A percentile compares a stretch with the other conserved stretches of the same genome.
These are phyloP conservation scores for Gynostemma pentaphyllum DNA, from an alignment of 306 rosid species.

Conservation along the genomic window DNA sequence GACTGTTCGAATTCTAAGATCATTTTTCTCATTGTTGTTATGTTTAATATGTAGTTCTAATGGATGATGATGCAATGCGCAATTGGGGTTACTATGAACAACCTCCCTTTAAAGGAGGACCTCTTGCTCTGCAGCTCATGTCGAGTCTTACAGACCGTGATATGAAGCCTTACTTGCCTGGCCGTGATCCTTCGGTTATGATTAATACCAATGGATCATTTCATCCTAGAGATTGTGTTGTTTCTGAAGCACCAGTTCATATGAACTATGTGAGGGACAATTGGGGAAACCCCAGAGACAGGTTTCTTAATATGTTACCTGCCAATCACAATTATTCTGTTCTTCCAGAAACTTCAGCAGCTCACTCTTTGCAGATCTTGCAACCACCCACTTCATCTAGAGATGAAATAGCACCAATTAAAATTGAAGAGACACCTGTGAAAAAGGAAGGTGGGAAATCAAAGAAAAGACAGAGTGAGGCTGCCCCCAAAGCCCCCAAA, in stretches of 20 bases:
- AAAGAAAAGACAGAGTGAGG: slow-evolving; percentile 68
- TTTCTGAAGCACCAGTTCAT: slow-evolving; percentile 41
- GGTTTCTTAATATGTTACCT: slow-evolving; percentile 68
- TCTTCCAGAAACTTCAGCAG: slow-evolving; percentile 63
- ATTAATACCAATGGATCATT: slow-evolving; percentile 45
- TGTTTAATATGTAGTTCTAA: slow-evolving; percentile 46
- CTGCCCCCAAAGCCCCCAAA: slow-evolving; percentile 54
- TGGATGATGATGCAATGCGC: slow-evolving; percentile 95
- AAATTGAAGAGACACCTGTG: slow-evolving; percentile 45
- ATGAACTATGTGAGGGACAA: slow-evolving; percentile 65
- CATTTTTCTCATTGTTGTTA: slow-evolving; percentile 18
- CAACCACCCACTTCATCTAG: slow-evolving; percentile 43
- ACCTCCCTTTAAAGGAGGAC: slow-evolving; percentile 76
- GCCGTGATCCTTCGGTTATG: slow-evolving; percentile 66
- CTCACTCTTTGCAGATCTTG: slow-evolving; percentile 52
- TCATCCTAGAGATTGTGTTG: slow-evolving; percentile 58
- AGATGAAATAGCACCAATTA: slow-evolving; percentile 41
- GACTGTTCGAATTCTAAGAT: slow-evolving; percentile 14
- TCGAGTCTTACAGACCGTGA: slow-evolving; percentile 73
- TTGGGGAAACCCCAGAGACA: slow-evolving; percentile 76
- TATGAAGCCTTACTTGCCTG: slow-evolving; percentile 52
- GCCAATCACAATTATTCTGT: slow-evolving; percentile 48
- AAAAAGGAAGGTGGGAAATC: slow-evolving; percentile 46
- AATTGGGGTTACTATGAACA: slow-evolving; percentile 98
- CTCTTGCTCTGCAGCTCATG: slow-evolving; percentile 93